Evolutionary conservation across 805 yeast species (phyloP), one percentile per base, ranked within the genome.

Genomic region (Saccharomycopsis malanga): DNA sequence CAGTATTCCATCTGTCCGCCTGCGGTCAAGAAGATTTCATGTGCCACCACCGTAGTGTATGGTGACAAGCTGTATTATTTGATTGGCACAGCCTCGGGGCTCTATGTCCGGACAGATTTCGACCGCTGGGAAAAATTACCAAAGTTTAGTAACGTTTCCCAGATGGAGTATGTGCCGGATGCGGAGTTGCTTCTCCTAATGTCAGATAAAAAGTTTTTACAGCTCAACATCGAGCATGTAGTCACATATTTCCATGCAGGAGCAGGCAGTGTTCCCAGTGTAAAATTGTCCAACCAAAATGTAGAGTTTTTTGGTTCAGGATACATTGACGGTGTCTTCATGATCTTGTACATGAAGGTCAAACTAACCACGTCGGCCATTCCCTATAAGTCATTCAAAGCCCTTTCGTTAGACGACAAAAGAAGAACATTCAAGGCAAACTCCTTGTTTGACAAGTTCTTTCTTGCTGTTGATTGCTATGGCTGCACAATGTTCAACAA

Each of bases 271-370:
- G 12, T 51, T 10, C 23, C 27, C 1, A 32, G 48, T 14, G 15
- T 37, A 9, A 51, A 38, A 27, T 34, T 51, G 18, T 51, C 54
- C n/a, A 44, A 48, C 39, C 43, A 45, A 30, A 38, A 18, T 6
- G 54, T 51, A 3, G 52, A 48, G 12, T 25, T 34, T 25, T 51
- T 51, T 38, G 39, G 38, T 2, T 21, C 44, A 9, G 54, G 54
- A 3, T 15, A 15, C 29, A 38, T 51, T n/a, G 17, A 45, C n/a
- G 44, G 44, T 9, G 15, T n/a, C 4, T 40, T 23, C 18, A 25
- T 39, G 24, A 25, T 51, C 12, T 48, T 51, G 15, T 51, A 51
- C 30, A 51, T 51, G 54, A 51, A 51, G 25, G 42, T 51, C 14
- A 51, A 51, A 34, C 25, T 48, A 10, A 27, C 39, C 9, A 21